Percentiles rank a stretch among this genome's conserved stretches.
Conservation (phyloP, 2,329 filamentous ascomycete genomes). For the Botrytis byssoidea region DNA sequence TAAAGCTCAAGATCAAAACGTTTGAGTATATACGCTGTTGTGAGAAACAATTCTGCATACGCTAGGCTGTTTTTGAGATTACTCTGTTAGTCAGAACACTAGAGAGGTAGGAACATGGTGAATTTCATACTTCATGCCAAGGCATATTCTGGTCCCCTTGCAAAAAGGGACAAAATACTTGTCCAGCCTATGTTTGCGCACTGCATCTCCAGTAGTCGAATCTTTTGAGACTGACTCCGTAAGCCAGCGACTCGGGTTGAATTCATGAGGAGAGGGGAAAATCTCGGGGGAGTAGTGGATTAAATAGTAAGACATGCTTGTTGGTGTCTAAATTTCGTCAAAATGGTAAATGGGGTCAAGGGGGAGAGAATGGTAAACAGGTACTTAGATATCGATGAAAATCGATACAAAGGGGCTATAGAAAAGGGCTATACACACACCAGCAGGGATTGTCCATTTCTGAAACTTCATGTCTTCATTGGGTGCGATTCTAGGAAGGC, state of each 20-base stretch:
- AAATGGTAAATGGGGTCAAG: background rate
- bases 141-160: conserved; percentile 11
- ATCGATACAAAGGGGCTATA: background rate
- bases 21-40: conserved; percentile 5
- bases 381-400: background rate
- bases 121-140: conserved; percentile 10
- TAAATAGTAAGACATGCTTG: conserved; percentile 15
- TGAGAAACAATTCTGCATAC: conserved; percentile 17
- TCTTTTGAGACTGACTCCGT: background rate
- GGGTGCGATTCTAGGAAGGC: conserved; percentile 36
- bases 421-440: conserved; percentile 25
- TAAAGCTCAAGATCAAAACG: conserved; percentile 12
- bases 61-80: conserved; percentile 7
- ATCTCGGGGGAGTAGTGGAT: conserved; percentile 12
- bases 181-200: background rate
- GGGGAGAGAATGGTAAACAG: background rate
- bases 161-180: conserved; percentile 16
- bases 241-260: conserved; percentile 15
- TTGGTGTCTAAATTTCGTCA: conserved; percentile 13
- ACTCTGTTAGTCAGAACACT: background rate
- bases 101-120: background rate
- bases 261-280: conserved; percentile 15
- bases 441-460: conserved; percentile 31
- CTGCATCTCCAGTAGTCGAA: background rate
- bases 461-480: conserved; percentile 28